Evolutionary conservation across 2,329 filamentous ascomycete genomes (phyloP).

Genomic region (Fusarium transvaalense): DNA sequence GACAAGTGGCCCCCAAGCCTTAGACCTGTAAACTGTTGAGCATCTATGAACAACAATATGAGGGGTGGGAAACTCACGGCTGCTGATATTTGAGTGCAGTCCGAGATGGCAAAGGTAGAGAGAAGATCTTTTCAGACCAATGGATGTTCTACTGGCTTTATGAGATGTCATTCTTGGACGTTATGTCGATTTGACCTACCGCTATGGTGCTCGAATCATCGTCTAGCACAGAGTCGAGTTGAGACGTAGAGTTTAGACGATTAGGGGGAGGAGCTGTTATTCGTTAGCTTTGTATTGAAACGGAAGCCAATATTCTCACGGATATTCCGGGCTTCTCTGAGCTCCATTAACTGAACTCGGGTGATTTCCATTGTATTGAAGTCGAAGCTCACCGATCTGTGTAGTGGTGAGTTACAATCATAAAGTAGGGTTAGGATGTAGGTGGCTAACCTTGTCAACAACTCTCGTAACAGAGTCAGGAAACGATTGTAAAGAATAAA

Average conservation of each 20-base stretch:
- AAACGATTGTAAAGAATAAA: conserved; percentile 70
- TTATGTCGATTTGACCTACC: conserved; percentile 22
- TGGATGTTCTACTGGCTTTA: conserved; percentile 59
- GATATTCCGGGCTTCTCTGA: conserved; percentile 67
- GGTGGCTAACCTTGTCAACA: conserved; percentile 63
- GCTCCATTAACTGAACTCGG: conserved; percentile 61
- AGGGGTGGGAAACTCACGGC: conserved; percentile 43
- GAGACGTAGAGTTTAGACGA: conserved; percentile 52
- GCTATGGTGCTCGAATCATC: conserved; percentile 42
- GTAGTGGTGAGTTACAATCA: conserved; percentile 31
- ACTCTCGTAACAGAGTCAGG: conserved; percentile 61
- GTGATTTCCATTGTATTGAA: conserved; percentile 65
- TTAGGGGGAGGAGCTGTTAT: conserved; percentile 53
- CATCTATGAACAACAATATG: background rate
- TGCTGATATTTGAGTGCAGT: conserved; percentile 61
- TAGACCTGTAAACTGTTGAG: conserved; percentile 54
- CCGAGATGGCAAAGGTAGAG: conserved; percentile 63
- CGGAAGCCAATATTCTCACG: conserved; percentile 53
- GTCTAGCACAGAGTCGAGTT: conserved; percentile 51
- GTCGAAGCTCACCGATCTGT: conserved; percentile 64
- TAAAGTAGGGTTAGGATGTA: background rate
- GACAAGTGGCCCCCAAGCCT: conserved; percentile 61
- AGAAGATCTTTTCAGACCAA: conserved; percentile 73
- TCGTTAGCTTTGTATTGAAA: conserved; percentile 21
- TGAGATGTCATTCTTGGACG: conserved; percentile 10